Base-by-base conservation (phyloP, 2,329 filamentous ascomycete species). In the Colletotrichum chrysophilum region DNA sequence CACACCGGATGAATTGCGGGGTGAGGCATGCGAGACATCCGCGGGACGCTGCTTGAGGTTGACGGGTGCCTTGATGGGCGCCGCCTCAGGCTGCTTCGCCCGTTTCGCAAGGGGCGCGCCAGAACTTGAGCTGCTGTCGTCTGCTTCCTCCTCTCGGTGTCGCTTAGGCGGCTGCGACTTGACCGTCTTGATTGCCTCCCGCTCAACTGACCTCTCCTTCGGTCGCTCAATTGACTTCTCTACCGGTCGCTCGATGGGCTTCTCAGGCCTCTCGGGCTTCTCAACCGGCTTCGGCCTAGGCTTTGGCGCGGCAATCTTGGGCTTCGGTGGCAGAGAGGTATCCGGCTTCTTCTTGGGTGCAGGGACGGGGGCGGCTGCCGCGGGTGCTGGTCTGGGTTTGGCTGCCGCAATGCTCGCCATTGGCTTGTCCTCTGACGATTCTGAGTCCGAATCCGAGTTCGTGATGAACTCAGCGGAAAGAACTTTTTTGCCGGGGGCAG, bases 121-220 rank as follows among this genome's bases (percentile, higher is more conserved):
- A 1, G 91, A 92, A 82, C 90, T 92, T 3, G 90, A 92, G 79
- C 89, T 91, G 72, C 90, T 90, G 7, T 88, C 87, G 62, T 86
- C 82, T 32, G 87, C 86, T 9, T 89, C 87, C 58, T 87, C 83
- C 55, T 90, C 90, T 3, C 89, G 88, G 4, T 86, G 80, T 38
- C 91, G 89, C 83, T 93, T 93, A 55, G 78, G 77, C 13, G 79
- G 73, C 32, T 84, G 81, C 36, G 82, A 80, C 75, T 83, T 85
- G 68, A 79, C 61, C 32, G 80, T 77, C 72, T 80, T 82, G 65
- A 79, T 77, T 16, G 84, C 81, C 61, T 85, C 84, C 70, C 79
- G 74, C 24, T 74, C 66, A 30, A 66, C 43, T 10, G 74, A 61
- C 52, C 80, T 81, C 32, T 82, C 78, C 76, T 81, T 84, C 13